These are phyloP conservation scores for Cudoniella acicularis DNA, from an alignment of 495 filamentous ascomycete genomes.

Conservation along the genomic window DNA sequence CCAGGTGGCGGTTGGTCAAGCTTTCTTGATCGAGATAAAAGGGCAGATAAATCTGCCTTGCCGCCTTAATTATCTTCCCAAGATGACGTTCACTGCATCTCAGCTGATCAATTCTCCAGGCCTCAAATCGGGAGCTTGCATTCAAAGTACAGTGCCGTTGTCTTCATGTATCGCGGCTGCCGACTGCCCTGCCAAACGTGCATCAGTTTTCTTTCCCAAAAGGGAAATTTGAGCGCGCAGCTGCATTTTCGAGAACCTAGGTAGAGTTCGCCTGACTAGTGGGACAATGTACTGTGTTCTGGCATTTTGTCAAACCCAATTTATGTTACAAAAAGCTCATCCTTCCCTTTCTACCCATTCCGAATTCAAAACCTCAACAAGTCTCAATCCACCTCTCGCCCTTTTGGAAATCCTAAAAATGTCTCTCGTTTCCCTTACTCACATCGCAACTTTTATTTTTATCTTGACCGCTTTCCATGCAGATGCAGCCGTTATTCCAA, in stretches of 20 bases:
- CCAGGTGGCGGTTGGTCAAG: no score
- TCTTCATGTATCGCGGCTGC: background rate
- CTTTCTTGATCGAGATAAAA: no score
- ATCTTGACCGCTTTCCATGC: background rate
- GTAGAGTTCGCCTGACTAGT: background rate
- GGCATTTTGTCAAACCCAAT: background rate
- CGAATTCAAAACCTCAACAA: background rate
- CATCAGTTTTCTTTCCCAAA: background rate
- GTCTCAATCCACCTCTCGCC: background rate
- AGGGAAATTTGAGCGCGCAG: background rate
- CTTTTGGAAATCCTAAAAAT: background rate
- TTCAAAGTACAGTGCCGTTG: background rate
- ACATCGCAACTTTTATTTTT: background rate
- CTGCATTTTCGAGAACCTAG: background rate
- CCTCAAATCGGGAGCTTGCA: background rate
- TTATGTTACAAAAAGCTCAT: background rate
- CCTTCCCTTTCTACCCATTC: background rate
- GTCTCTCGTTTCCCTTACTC: background rate
- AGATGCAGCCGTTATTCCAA: background rate
- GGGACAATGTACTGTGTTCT: background rate
- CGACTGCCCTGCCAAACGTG: background rate
- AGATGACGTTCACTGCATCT: no score
- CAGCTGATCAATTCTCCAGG: background rate
- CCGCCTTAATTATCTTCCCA: no score
- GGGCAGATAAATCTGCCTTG: no score